Evolutionary conservation across 2,329 filamentous ascomycete genomes (phyloP).

Genomic region (Escovopsis sp.): DNA sequence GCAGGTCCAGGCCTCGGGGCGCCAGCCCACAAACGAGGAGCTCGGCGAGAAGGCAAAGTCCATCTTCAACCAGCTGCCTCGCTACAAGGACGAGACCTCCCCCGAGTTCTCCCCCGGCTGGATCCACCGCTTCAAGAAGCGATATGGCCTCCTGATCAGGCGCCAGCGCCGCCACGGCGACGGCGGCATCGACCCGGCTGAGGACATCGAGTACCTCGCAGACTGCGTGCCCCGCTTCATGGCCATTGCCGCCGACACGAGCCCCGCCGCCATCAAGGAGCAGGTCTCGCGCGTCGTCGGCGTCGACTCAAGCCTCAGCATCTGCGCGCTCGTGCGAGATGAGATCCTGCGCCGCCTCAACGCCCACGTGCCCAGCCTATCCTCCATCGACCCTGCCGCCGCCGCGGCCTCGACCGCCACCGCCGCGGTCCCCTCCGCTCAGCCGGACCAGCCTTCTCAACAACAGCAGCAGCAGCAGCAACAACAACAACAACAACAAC

Average conservation of each 20-base stretch:
- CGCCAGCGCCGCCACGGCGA: slow-evolving; percentile 40
- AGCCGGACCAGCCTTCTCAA: slow-evolving; percentile 9
- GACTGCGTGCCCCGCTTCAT: slow-evolving; percentile 47
- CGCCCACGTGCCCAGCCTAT: slow-evolving; percentile 12
- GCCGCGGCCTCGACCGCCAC: too few species aligned
- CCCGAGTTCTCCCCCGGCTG: slow-evolving; percentile 50
- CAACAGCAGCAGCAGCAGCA: too few species aligned
- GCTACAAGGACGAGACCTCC: slow-evolving; percentile 44
- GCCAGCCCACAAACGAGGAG: slow-evolving; percentile 47
- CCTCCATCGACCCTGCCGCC: slow-evolving; percentile 13
- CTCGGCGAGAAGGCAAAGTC: slow-evolving; percentile 46
- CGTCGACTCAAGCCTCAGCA: slow-evolving; percentile 37
- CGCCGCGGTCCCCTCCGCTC: slow-evolving; percentile 10
- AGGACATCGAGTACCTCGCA: slow-evolving; percentile 45
- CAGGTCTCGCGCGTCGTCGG: slow-evolving; percentile 40
- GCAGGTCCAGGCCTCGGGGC: slow-evolving; percentile 34
- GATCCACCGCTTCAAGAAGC: slow-evolving; percentile 51
- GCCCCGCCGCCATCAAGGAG: slow-evolving; percentile 44
- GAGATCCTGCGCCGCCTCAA: slow-evolving; percentile 33
- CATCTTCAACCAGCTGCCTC: slow-evolving; percentile 43
- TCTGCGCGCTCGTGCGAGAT: slow-evolving; percentile 43
- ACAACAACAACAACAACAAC: too few species aligned
- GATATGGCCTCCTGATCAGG: slow-evolving; percentile 42
- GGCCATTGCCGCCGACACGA: slow-evolving; percentile 41
- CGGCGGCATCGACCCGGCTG: slow-evolving; percentile 31